Conservation (phyloP, 805 yeast species). For the Yamadazyma sp. region DNA sequence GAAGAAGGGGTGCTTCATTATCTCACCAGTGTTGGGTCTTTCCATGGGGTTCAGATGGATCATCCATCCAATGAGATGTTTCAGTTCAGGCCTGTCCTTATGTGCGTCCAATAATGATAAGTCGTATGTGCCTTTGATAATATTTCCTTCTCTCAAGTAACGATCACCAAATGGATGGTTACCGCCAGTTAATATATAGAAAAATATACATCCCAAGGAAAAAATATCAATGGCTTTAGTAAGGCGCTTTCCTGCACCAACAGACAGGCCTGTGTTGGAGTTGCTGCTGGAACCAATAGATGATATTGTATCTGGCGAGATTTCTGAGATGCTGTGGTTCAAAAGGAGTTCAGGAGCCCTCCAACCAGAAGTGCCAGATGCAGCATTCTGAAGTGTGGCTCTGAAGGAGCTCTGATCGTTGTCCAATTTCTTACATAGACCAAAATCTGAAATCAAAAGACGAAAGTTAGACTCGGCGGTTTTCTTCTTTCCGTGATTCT, state of each 20-base stretch:
- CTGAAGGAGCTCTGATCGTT: conserved; percentile 90
- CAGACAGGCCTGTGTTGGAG: conserved; percentile 2
- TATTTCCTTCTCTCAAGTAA: conserved; percentile 84
- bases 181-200: conserved; percentile 79
- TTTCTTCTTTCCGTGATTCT: conserved; percentile 16
- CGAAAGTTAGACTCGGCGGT: conserved; percentile 38
- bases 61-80: conserved; percentile 72
- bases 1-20: conserved; percentile 84
- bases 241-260: conserved; percentile 47
- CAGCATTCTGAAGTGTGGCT: conserved; percentile 89
- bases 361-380: conserved; percentile 96
- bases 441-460: conserved; percentile 90
- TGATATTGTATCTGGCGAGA: conserved; percentile 39
- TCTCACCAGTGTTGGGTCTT: conserved; percentile 69
- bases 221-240: conserved; percentile 92
- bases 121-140: conserved; percentile 63
- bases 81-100: conserved; percentile 59
- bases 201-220: conserved; percentile 92
- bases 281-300: conserved; percentile 22
- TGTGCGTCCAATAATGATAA: conserved; percentile 46
- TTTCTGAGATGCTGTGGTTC: conserved; percentile 36
- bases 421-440: conserved; percentile 88
- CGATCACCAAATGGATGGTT: conserved; percentile 94
- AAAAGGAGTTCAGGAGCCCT: conserved; percentile 87
- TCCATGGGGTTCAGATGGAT: conserved; percentile 59